phyloP scores from a whole-genome alignment of 2,329 filamentous ascomycete species.

The Aspergillus fumigatus region DNA sequence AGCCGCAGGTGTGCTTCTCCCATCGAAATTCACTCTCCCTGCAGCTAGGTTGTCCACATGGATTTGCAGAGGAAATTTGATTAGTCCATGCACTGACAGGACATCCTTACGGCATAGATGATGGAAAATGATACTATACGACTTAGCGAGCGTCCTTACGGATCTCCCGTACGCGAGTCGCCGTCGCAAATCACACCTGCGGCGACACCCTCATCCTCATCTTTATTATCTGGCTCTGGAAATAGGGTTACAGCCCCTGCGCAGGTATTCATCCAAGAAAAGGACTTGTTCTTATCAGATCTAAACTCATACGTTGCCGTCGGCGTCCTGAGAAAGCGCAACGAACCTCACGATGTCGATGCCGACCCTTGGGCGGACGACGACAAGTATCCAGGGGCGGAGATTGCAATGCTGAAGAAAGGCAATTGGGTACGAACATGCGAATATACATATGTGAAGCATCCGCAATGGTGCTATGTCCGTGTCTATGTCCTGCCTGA shows the following conservation, averaged over 20 bases:
- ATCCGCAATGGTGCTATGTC: slow-evolving; percentile 19
- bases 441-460: slow-evolving; percentile 11
- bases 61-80: neutral
- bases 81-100: neutral
- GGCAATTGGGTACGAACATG: slow-evolving; percentile 34
- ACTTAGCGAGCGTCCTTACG: neutral
- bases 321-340: slow-evolving; percentile 24
- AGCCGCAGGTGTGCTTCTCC: neutral
- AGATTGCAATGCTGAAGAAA: slow-evolving; percentile 26
- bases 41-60: neutral
- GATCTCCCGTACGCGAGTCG: neutral
- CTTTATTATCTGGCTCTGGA: neutral
- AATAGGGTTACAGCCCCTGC: neutral
- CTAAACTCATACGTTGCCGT: slow-evolving; percentile 26
- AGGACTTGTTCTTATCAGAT: slow-evolving; percentile 8
- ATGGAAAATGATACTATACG: neutral
- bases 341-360: neutral
- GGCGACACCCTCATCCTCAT: neutral
- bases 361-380: neutral
- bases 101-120: neutral
- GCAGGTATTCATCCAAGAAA: slow-evolving; percentile 3
- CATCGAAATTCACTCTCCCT: neutral
- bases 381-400: slow-evolving; percentile 14
- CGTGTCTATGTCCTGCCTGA: slow-evolving; percentile 40
- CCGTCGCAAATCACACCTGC: neutral